Evolutionary conservation across 495 filamentous ascomycete genomes (phyloP).

Genomic region (Penicillium paxilli): DNA sequence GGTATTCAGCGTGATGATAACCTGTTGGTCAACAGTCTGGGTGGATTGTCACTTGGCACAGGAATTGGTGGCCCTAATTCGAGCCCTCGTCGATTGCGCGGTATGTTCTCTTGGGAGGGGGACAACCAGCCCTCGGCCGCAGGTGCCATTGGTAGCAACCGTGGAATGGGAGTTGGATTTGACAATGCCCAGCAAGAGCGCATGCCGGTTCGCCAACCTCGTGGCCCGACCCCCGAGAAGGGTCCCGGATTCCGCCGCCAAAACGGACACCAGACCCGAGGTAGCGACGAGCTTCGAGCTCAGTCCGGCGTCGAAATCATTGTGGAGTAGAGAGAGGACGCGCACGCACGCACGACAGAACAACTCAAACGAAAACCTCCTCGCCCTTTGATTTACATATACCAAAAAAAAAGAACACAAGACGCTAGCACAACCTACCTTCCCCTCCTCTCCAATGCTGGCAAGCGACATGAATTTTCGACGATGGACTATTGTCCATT

Average conservation of each 20-base stretch:
- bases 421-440: not conserved
- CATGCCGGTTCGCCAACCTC: constrained; percentile 78
- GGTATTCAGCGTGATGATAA: constrained; percentile 63
- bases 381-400: too few relatives aligned
- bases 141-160: constrained; percentile 85
- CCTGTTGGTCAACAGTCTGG: constrained; percentile 67
- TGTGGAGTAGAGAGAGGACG: constrained; percentile 44
- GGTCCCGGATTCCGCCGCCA: constrained; percentile 72
- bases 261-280: constrained; percentile 78
- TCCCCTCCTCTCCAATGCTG: not conserved
- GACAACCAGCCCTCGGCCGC: constrained; percentile 56
- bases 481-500: constrained; percentile 18
- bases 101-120: constrained; percentile 67
- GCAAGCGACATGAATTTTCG: constrained; percentile 7
- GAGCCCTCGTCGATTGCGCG: constrained; percentile 61
- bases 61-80: constrained; percentile 58
- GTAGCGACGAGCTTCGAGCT: constrained; percentile 73
- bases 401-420: not conserved
- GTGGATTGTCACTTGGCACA: constrained; percentile 60
- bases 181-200: constrained; percentile 65
- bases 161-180: constrained; percentile 65
- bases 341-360: not conserved
- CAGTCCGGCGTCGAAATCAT: constrained; percentile 59
- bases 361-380: constrained; percentile 22
- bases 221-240: constrained; percentile 77